These are phyloP conservation scores for Margaritispora aquatica DNA, from an alignment of 495 filamentous ascomycete species.

Conservation along the genomic window DNA sequence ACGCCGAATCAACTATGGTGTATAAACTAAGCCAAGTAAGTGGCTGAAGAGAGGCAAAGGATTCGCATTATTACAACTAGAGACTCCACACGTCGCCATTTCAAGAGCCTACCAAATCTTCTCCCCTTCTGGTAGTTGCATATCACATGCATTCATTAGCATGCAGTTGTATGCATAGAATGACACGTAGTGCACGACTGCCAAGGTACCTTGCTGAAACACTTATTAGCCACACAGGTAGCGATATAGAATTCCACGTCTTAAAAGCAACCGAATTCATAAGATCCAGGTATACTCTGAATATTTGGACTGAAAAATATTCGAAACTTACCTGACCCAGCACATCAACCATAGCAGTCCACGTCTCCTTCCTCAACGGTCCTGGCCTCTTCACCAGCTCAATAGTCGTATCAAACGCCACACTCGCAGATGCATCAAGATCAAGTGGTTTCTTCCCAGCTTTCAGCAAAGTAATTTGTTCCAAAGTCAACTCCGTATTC, in stretches of 20 bases:
- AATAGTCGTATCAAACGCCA: neutral
- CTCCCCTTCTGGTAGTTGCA: neutral
- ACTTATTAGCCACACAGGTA: too few relatives aligned
- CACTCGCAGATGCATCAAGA: neutral
- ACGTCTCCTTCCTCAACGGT: neutral
- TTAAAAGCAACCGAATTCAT: too few relatives aligned
- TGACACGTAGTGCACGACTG: neutral
- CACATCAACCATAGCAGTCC: neutral
- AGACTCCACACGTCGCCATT: too few relatives aligned
- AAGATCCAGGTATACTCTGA: too few relatives aligned
- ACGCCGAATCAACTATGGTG: too few relatives aligned
- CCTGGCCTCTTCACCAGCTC: neutral
- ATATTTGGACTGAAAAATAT: too few relatives aligned
- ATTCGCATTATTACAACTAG: too few relatives aligned
- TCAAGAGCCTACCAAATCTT: too few relatives aligned
- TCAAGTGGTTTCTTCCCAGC: neutral
- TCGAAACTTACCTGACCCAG: too few relatives aligned
- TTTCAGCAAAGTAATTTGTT: neutral
- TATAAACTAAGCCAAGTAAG: too few relatives aligned
- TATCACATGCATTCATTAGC: neutral
- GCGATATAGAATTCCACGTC: too few relatives aligned
- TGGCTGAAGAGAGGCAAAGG: too few relatives aligned
- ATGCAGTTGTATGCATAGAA: conserved; percentile 4
- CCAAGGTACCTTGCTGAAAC: neutral
- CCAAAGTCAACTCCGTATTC: neutral